Percentiles rank a stretch among this genome's conserved stretches.
These are phyloP conservation scores for Drechslera avenae DNA, from an alignment of 2,329 filamentous ascomycete genomes.

Conservation along the genomic window DNA sequence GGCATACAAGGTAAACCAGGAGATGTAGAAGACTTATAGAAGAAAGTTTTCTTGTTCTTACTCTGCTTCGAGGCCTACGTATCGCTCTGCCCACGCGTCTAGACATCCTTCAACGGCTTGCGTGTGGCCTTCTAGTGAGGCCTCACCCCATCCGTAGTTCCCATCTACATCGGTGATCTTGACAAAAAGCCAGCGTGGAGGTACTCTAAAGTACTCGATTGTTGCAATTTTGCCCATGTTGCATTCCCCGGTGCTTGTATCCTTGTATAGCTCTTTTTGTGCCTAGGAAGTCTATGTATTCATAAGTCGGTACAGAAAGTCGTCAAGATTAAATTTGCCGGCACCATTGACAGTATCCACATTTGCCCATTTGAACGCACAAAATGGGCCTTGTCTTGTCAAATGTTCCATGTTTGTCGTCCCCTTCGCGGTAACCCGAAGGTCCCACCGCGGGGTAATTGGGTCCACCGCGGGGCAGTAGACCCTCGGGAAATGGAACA, in stretches of 20 bases:
- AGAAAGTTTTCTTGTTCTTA: slow-evolving; percentile 42
- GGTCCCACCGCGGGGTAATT: slow-evolving; percentile 35
- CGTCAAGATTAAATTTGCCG: not conserved
- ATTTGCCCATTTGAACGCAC: not conserved
- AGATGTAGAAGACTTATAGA: not conserved
- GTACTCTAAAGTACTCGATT: slow-evolving; percentile 76
- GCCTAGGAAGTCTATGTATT: too few species aligned
- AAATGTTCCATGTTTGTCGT: not conserved
- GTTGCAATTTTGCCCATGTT: slow-evolving; percentile 66
- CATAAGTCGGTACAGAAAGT: not conserved
- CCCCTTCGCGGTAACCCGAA: slow-evolving; percentile 25
- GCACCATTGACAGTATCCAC: not conserved
- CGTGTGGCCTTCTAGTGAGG: slow-evolving; percentile 73
- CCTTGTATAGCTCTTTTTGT: not conserved
- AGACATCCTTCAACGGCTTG: slow-evolving; percentile 76
- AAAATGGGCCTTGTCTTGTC: not conserved
- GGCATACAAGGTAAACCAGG: too few species aligned
- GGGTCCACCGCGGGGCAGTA: slow-evolving; percentile 21
- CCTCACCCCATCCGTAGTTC: slow-evolving; percentile 74
- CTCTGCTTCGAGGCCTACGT: slow-evolving; percentile 73
- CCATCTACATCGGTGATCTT: slow-evolving; percentile 73
- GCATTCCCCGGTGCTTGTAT: not conserved
- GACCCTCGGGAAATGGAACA: slow-evolving; percentile 36
- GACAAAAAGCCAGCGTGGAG: slow-evolving; percentile 77
- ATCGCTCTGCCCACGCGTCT: slow-evolving; percentile 67